Evolutionary conservation across 192 early-diverging fungal genomes (phyloP), one percentile per base, ranked within the genome.

Genomic region (Geosiphon pyriformis): DNA sequence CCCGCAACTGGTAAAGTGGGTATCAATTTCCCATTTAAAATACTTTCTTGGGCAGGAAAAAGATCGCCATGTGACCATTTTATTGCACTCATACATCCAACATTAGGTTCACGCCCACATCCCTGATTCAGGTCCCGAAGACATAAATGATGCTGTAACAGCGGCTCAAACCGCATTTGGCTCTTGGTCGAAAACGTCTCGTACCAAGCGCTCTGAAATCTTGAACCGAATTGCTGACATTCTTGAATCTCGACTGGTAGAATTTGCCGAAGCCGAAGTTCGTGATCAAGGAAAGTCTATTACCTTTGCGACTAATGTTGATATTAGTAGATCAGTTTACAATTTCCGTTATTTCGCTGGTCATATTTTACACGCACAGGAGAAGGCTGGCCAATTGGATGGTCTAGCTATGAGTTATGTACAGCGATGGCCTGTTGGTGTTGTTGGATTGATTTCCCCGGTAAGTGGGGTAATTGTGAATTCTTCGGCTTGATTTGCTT

Each of bases 331-430:
- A 53, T 85, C 87, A 4, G 71, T 80, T 1, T 74, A 74, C 48
- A 87, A 86, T 70, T 88, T 92, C 66, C 72, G 88, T 49, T 88
- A 84, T 76, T 92, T 86, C 81, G 86, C 90, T 17, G 70, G 77
- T 6, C 53, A 65, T 42, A 78, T 88, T 23, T 34, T 79, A 2
- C 80, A 89, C 68, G 69, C 67, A 4, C 64, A 76, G 26, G 73
- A 72, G 26, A 74, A 84, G 30, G 69, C 71, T 7, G 75, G 70
- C 0, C 75, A 80, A n/a, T 15, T 82, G 52, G 79, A 82, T 46
- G 81, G 83, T 7, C 72, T 75, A 23, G 74, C 76, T 1, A 60
- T 80, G 23, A 86, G 74, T 61, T 84, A 78, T 46, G 66, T 74
- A 22, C 73, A 83, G 51, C 61, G 77, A 3, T 62, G 77, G 57